These are phyloP conservation scores for Malus fusca DNA, from an alignment of 306 rosid species.

Conservation along the genomic window DNA sequence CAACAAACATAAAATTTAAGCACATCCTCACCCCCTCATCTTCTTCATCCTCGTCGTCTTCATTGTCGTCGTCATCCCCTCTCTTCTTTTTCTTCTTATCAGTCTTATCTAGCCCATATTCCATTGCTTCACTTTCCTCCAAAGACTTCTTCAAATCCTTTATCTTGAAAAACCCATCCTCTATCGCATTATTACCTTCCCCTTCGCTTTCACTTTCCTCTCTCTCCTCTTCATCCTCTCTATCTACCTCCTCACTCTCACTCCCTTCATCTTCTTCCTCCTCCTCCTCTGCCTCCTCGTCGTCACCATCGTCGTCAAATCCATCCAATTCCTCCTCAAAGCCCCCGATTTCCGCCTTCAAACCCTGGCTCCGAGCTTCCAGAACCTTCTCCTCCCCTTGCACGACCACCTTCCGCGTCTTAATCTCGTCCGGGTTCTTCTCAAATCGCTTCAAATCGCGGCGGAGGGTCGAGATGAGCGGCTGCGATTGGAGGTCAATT, in stretches of 20 bases:
- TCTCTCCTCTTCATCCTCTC: slow-evolving; percentile 7
- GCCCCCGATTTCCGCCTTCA: slow-evolving; percentile 29
- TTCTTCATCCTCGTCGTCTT: slow-evolving; percentile 29
- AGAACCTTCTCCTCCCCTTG: slow-evolving; percentile 22
- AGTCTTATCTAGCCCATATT: slow-evolving; percentile 37
- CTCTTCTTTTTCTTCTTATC: slow-evolving; percentile 9
- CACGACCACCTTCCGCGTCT: slow-evolving; percentile 24
- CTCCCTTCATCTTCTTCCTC: background rate
- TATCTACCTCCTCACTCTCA: slow-evolving; percentile 1
- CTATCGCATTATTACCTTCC: slow-evolving; percentile 31
- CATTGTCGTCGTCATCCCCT: background rate
- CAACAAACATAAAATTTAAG: background rate
- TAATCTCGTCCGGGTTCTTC: slow-evolving; percentile 48
- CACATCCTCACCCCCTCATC: slow-evolving; percentile 46
- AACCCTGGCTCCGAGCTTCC: background rate
- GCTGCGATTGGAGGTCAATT: slow-evolving; percentile 79
- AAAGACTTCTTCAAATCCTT: slow-evolving; percentile 61
- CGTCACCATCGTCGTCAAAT: background rate
- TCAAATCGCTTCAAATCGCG: slow-evolving; percentile 56
- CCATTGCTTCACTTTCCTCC: slow-evolving; percentile 53
- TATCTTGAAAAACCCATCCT: slow-evolving; percentile 63
- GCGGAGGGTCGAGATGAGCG: slow-evolving; percentile 51
- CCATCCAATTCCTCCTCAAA: slow-evolving; percentile 39
- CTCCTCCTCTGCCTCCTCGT: slow-evolving; percentile 4
- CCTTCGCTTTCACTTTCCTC: slow-evolving; percentile 12